phyloP scores from a whole-genome alignment of 306 rosid genomes.

The Rosa multiflora region DNA sequence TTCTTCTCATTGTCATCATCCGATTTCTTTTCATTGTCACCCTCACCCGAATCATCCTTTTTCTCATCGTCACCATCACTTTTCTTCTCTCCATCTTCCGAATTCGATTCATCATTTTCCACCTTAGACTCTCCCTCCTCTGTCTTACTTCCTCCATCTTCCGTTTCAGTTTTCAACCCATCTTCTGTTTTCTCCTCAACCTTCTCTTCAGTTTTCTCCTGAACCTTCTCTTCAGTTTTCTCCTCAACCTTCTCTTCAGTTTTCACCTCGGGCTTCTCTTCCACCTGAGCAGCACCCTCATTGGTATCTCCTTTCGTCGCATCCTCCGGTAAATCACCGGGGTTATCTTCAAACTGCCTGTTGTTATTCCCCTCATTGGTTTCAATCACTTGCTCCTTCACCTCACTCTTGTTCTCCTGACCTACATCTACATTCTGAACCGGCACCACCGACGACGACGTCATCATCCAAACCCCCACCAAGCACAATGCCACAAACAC shows the following conservation, averaged over 20 bases:
- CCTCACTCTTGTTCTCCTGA: conserved; percentile 51
- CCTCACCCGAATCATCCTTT: conserved; percentile 44
- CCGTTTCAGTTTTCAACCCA: conserved; percentile 33
- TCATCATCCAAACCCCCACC: conserved; percentile 96
- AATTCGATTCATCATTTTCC: conserved; percentile 41
- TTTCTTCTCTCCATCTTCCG: conserved; percentile 40
- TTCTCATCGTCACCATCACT: conserved; percentile 41
- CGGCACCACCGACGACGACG: conserved; percentile 80
- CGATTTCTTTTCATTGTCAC: conserved; percentile 34
- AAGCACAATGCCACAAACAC: conserved; percentile 83
- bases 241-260: conserved; percentile 32
- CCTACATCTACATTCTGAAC: conserved; percentile 64
- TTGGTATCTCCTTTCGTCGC: conserved; percentile 53
- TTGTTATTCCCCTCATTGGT: conserved; percentile 32
- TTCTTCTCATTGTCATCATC: conserved; percentile 34
- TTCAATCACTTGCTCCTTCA: conserved; percentile 44
- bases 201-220: conserved; percentile 14
- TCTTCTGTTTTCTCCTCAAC: conserved; percentile 26
- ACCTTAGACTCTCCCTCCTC: conserved; percentile 26
- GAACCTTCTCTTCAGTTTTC: conserved; percentile 19
- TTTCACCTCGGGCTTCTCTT: conserved; percentile 26
- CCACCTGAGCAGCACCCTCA: conserved; percentile 32
- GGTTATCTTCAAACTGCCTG: conserved; percentile 69
- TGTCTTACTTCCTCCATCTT: conserved; percentile 34
- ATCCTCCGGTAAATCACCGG: conserved; percentile 74